Base-by-base conservation (phyloP, 2,329 filamentous ascomycete genomes). In the Westerdykella sp. region DNA sequence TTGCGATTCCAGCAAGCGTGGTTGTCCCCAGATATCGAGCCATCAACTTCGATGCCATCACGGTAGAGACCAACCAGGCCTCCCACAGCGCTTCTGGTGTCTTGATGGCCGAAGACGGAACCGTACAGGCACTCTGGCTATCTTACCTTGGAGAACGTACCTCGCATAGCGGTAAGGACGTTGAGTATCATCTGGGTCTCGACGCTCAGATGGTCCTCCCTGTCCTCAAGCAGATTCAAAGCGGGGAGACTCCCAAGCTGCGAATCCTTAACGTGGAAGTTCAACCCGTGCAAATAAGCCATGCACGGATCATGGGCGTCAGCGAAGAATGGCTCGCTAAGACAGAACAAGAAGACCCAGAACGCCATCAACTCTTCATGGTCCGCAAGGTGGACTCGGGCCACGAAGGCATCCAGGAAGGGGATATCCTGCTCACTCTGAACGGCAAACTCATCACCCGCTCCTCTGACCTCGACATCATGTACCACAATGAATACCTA, bases 331-430 rank as follows among this genome's bases (percentile, higher is more conserved):
- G 91, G 93, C 95, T 98, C 57, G 78, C 87, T 55, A 85, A 88
- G 67, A 91, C 96, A 2, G 84, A 93, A 41, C 75, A 83, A 52
- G 87, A 88, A 49, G 96, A 98, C 66, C 85, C 87, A 32, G 84
- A 93, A 40, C 86, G 89, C 45, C 93, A 98, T 63, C 93, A 98
- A 69, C 79, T 98, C 31, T 98, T 98, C 73, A 96, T 98, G 86
- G 88, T 98, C 23, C 85, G 88, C 57, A 98, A 98, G 71, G 84
- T 95, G 47, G 74, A 84, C 55, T 82, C 80, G 37, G 79, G 79
- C 16, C 77, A 65, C 56, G 74, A 77, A 39, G 79, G 83, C 13
- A 76, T 98, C 13, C 75, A 87, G 23, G 94, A 98, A 70, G 89
- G 90, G 40, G 93, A 98, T 62, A 84, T 98, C 41, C 82, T 98